These are phyloP conservation scores for Rubroshorea leprosula DNA, from an alignment of 345 rosid species.

Conservation along the genomic window DNA sequence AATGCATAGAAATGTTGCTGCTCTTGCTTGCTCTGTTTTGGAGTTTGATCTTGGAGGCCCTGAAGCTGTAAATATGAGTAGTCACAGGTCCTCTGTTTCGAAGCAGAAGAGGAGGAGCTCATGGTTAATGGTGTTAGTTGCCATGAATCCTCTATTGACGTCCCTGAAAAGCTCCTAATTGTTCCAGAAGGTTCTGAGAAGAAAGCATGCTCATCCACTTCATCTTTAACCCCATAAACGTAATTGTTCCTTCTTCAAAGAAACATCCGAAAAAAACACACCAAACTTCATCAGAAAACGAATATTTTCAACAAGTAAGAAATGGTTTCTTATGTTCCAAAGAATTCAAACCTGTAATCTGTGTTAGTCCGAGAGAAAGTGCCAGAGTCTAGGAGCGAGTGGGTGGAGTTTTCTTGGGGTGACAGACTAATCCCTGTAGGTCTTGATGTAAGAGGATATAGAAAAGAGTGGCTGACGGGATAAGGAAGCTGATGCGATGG, in stretches of 20 bases:
- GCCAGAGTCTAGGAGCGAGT: slow-evolving; percentile 41
- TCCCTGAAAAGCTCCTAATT: slow-evolving; percentile 47
- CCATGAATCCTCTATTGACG: slow-evolving; percentile 72
- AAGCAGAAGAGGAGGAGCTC: slow-evolving; percentile 32
- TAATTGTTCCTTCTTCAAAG: slow-evolving; percentile 38
- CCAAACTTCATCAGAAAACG: slow-evolving; percentile 5
- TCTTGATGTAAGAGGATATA: slow-evolving; percentile 32
- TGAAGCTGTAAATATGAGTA: slow-evolving; percentile 60
- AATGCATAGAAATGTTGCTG: slow-evolving; percentile 27
- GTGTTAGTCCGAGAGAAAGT: slow-evolving; percentile 24
- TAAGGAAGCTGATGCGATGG: not conserved
- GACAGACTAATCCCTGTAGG: slow-evolving; percentile 26
- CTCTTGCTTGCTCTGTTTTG: slow-evolving; percentile 29
- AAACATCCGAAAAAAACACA: slow-evolving; percentile 10
- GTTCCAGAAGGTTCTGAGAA: slow-evolving; percentile 62
- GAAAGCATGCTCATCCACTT: slow-evolving; percentile 59
- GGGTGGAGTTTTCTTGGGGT: slow-evolving; percentile 31
- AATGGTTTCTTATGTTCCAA: not conserved
- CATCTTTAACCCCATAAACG: slow-evolving; percentile 51
- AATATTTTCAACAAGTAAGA: not conserved
- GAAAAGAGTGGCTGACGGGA: slow-evolving; percentile 23
- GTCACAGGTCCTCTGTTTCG: slow-evolving; percentile 42
- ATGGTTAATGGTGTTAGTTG: slow-evolving; percentile 53
- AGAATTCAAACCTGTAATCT: slow-evolving; percentile 46
- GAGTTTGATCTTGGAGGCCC: slow-evolving; percentile 22